These are phyloP conservation scores for Aegilops longissima DNA, from an alignment of 176 grass and related monocot genomes.

Conservation along the genomic window DNA sequence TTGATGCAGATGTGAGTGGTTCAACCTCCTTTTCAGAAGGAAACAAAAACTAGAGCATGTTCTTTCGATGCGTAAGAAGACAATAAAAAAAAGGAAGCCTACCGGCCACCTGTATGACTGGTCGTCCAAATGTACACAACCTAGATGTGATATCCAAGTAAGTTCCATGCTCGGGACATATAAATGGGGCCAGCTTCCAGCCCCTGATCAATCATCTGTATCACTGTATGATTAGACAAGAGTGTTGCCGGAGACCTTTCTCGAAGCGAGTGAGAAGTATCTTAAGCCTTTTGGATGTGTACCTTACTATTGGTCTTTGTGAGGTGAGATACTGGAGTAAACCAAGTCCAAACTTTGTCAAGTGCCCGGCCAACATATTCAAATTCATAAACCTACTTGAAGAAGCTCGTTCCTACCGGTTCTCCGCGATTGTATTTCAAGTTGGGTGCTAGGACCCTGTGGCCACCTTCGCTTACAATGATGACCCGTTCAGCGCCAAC, in stretches of 20 bases:
- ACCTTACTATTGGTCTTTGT: neutral
- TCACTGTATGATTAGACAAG: neutral
- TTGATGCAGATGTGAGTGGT: too few relatives aligned
- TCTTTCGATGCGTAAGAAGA: too few relatives aligned
- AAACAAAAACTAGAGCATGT: too few relatives aligned
- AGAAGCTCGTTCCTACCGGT: neutral
- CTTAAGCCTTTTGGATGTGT: neutral
- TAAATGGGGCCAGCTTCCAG: neutral
- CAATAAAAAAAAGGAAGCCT: too few relatives aligned
- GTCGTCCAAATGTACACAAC: too few relatives aligned
- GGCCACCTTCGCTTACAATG: too few relatives aligned
- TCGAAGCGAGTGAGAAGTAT: neutral
- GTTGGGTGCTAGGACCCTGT: too few relatives aligned
- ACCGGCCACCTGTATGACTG: too few relatives aligned
- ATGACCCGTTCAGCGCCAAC: too few relatives aligned
- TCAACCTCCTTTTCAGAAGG: too few relatives aligned
- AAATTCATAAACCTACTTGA: neutral
- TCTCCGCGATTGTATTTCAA: too few relatives aligned
- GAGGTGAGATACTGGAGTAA: neutral
- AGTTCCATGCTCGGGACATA: neutral
- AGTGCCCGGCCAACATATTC: neutral
- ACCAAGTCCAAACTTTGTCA: neutral
- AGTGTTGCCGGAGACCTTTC: neutral
- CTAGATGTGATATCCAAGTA: too few relatives aligned
- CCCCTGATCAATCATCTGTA: neutral